Evolutionary conservation across 495 filamentous ascomycete species (phyloP).

Genomic region (Neurospora tetraspora): DNA sequence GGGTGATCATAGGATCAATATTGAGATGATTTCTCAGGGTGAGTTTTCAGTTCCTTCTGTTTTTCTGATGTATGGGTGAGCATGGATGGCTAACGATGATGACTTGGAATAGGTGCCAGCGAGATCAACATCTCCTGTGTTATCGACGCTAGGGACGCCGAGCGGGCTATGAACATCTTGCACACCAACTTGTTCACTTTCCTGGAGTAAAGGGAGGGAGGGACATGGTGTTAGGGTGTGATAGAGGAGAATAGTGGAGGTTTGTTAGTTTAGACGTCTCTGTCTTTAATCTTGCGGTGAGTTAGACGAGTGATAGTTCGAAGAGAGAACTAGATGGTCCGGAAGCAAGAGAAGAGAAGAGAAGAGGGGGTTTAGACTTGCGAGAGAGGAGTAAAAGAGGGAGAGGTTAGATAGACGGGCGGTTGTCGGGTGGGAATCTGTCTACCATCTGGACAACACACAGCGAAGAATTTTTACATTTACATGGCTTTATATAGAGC

Average conservation of each 20-base stretch:
- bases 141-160: conserved; percentile 81
- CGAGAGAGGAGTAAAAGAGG: neutral
- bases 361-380: neutral
- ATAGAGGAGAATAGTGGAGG: neutral
- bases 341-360: neutral
- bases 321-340: neutral
- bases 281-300: neutral
- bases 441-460: neutral
- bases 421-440: neutral
- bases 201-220: conserved; percentile 28
- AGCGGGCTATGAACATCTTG: conserved; percentile 85
- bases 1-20: conserved; percentile 80
- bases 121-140: conserved; percentile 99
- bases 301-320: neutral
- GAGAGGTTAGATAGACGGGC: neutral
- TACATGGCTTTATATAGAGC: neutral
- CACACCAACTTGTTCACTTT: conserved; percentile 84
- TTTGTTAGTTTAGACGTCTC: neutral
- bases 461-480: neutral
- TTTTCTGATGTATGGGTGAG: too few relatives aligned
- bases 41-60: too few relatives aligned
- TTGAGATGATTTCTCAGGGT: conserved; percentile 98
- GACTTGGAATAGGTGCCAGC: conserved; percentile 57
- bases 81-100: neutral
- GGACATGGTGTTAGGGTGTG: neutral